Evolutionary conservation across 108 stramenopile genomes (phyloP), one percentile per base, ranked within the genome.

Genomic region (Cylindrotheca closterium): DNA sequence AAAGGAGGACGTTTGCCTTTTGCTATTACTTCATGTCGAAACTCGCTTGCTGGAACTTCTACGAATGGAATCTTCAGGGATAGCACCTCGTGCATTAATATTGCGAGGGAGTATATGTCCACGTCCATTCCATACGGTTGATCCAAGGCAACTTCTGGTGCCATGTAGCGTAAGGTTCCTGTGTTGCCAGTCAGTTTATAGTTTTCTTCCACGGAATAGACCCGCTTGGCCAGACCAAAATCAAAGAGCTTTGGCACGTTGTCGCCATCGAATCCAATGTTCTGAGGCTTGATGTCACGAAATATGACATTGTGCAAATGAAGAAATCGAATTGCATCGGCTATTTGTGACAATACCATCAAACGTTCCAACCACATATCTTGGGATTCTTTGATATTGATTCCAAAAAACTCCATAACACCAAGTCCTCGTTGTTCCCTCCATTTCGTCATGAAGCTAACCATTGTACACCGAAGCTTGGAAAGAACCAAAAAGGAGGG

Each of bases 81-180:
- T 19, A 77, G 37, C 30, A 77, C 52, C 61, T 77, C 69, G 58
- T 60, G 57, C 28, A 70, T 32, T 26, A 77, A 51, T 45, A 88
- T 79, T 18, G 61, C 69, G 55, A 84, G 79, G 29, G 71, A 67
- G 51, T 84, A 83, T 2, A 81, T 71, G 37, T 88, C 87, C 17
- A 79, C 78, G 19, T 63, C 74, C 57, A 21, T 26, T 26, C 68
- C 68, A 55, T 82, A 79, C 3, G 55, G 50, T 42, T 33, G 23
- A 1, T 23, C 52, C 19, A 60, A 51, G n/a, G 56, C 60, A 47
- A 78, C 60, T 63, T 81, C 79, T 3, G 65, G 67, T 10, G 75
- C 72, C 74, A 75, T 75, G 57, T 75, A 75, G n/a, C 68, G 31
- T 12, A 53, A 24, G 7, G 68, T 60, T 37, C 68, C 68, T 0